Percentiles rank a stretch among this genome's conserved stretches.
phyloP scores from a whole-genome alignment of 2,329 filamentous ascomycete genomes.

The Nigrograna mackinnonii region DNA sequence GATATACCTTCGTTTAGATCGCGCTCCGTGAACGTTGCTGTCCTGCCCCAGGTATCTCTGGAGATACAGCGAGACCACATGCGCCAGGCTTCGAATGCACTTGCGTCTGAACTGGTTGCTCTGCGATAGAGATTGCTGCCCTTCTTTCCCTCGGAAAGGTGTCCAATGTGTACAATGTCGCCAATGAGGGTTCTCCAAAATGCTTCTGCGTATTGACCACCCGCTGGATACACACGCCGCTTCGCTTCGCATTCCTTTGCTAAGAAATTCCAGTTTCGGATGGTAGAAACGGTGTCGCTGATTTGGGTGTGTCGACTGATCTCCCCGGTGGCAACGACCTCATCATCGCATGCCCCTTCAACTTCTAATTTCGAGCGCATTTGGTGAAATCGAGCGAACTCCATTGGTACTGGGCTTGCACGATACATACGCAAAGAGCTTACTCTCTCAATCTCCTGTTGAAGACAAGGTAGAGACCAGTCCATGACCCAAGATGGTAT shows the following conservation, averaged over 20 bases:
- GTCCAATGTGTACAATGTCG: slow-evolving; percentile 10
- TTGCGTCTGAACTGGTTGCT: slow-evolving; percentile 11
- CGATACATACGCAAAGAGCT: slow-evolving; percentile 16
- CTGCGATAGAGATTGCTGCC: slow-evolving; percentile 11
- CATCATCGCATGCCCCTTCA: slow-evolving; percentile 11
- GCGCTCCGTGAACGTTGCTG: slow-evolving; percentile 15
- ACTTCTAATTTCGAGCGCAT: slow-evolving; percentile 11
- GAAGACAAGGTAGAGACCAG: slow-evolving; percentile 21
- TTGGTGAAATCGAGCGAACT: slow-evolving; percentile 7
- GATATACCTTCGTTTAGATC: slow-evolving; percentile 21
- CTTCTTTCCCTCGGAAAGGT: neutral
- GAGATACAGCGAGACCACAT: slow-evolving; percentile 25
- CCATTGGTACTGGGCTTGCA: slow-evolving; percentile 8
- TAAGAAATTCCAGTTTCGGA: slow-evolving; percentile 16
- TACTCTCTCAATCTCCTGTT: slow-evolving; percentile 16
- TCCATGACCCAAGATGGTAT: slow-evolving; percentile 24
- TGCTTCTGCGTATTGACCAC: slow-evolving; percentile 14
- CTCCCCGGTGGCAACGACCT: slow-evolving; percentile 11
- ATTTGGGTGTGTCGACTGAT: slow-evolving; percentile 22
- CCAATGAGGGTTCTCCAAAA: slow-evolving; percentile 20
- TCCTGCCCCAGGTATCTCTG: slow-evolving; percentile 16
- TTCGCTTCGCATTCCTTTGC: slow-evolving; percentile 1
- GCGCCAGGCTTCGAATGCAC: slow-evolving; percentile 17
- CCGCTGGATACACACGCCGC: slow-evolving; percentile 9
- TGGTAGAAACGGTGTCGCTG: slow-evolving; percentile 16